These are phyloP conservation scores for Rhodofomes roseus DNA, from an alignment of 1,284 basidiomycete species.

Conservation along the genomic window DNA sequence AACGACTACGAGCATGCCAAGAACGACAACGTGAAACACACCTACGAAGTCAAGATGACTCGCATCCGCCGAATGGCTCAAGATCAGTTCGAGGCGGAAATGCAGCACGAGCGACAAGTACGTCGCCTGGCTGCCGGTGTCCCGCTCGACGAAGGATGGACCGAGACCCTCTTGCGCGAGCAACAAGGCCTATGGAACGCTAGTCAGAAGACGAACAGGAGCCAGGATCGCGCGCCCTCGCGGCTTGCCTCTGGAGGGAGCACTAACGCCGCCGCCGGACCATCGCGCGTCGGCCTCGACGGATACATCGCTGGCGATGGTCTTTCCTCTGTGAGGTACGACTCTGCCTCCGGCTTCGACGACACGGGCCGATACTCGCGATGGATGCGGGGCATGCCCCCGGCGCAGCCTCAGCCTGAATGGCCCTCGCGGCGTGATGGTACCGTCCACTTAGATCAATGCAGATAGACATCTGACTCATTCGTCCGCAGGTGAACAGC, in stretches of 20 bases:
- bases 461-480: not conserved
- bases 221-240: not conserved
- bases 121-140: slow-evolving; percentile 8
- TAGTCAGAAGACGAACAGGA: slow-evolving; percentile 15
- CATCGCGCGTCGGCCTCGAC: not conserved
- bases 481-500: not conserved
- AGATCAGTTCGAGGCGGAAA: slow-evolving; percentile 25
- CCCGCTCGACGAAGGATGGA: slow-evolving; percentile 9
- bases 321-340: not conserved
- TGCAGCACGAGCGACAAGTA: slow-evolving; percentile 28
- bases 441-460: not conserved
- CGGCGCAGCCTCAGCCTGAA: not conserved
- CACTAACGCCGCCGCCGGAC: not conserved
- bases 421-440: not conserved
- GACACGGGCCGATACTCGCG: not conserved
- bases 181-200: slow-evolving; percentile 30
- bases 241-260: not conserved
- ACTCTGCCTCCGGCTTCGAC: not conserved
- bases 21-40: not conserved
- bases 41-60: slow-evolving; percentile 27
- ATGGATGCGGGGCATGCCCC: not conserved
- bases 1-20: not conserved
- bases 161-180: slow-evolving; percentile 20
- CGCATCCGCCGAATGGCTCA: slow-evolving; percentile 27
- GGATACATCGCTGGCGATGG: not conserved